These are phyloP conservation scores for Beauveria asiatica DNA, from an alignment of 2,329 filamentous ascomycete species.

Conservation along the genomic window DNA sequence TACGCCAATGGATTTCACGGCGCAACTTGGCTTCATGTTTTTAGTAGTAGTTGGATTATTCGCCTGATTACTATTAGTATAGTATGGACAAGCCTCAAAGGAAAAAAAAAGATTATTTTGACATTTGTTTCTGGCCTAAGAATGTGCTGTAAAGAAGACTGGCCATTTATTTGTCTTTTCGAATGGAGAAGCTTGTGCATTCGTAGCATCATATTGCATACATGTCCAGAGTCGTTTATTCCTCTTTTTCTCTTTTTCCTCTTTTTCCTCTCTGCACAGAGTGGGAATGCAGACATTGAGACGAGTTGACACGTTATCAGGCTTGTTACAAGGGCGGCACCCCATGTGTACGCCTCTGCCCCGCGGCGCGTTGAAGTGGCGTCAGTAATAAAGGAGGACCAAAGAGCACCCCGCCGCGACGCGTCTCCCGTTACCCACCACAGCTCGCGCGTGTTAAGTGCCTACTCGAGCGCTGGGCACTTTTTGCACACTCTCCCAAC, in stretches of 20 bases:
- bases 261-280: not conserved
- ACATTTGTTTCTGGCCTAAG: too few species aligned
- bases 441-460: slow-evolving; percentile 27
- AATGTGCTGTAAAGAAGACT: too few species aligned
- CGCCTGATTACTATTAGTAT: slow-evolving; percentile 2
- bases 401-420: slow-evolving; percentile 17
- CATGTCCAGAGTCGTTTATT: too few species aligned
- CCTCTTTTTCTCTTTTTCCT: too few species aligned
- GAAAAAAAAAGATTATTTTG: too few species aligned
- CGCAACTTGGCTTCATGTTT: not conserved
- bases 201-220: not conserved
- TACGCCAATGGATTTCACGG: not conserved
- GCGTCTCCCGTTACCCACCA: slow-evolving; percentile 22
- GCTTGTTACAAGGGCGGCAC: not conserved
- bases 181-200: not conserved
- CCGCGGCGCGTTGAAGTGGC: slow-evolving; percentile 14
- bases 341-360: not conserved
- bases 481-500: not conserved
- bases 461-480: slow-evolving; percentile 16
- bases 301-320: not conserved
- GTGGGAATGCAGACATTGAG: not conserved
- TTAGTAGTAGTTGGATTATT: not conserved
- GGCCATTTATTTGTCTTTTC: not conserved
- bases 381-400: not conserved
- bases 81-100: not conserved